These are phyloP conservation scores for Cenchrus fungigraminus DNA, from an alignment of 176 grass and related monocot species.

Conservation along the genomic window DNA sequence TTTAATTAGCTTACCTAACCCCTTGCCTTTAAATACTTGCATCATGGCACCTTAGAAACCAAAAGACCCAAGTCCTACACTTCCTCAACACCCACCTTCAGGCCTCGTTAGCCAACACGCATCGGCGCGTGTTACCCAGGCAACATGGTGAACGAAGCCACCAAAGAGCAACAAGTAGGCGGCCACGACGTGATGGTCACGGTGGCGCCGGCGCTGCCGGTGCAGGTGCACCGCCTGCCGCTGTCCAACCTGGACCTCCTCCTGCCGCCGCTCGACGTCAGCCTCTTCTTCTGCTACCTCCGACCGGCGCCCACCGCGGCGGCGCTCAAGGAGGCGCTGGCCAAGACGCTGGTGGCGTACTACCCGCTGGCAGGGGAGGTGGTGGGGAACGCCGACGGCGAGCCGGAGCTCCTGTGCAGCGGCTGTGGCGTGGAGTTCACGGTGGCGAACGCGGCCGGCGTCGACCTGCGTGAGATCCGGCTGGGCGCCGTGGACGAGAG, in stretches of 20 bases:
- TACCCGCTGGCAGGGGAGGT: constrained; percentile 75
- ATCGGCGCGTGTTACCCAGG: background rate
- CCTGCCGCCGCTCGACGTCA: constrained; percentile 59
- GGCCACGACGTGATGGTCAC: constrained; percentile 40
- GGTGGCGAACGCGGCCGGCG: constrained; percentile 36
- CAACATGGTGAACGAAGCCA: constrained; percentile 47
- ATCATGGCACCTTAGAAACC: background rate
- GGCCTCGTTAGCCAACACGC: background rate
- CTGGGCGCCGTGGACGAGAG: constrained; percentile 54
- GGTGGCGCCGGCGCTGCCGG: constrained; percentile 48
- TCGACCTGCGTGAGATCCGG: constrained; percentile 46
- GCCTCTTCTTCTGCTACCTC: constrained; percentile 77
- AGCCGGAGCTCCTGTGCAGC: constrained; percentile 81
- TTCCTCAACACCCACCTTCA: background rate
- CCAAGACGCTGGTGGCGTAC: constrained; percentile 58
- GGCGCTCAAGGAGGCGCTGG: constrained; percentile 59
- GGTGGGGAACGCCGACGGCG: constrained; percentile 45
- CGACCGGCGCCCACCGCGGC: constrained; percentile 34
- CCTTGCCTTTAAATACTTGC: background rate
- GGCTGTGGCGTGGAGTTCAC: constrained; percentile 66
- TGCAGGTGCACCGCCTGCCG: constrained; percentile 51
- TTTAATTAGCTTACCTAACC: background rate
- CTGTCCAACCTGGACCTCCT: constrained; percentile 84
- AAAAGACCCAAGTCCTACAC: background rate
- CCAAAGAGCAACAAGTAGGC: background rate